Evolutionary conservation across 805 yeast species (phyloP).

Genomic region (Nakazawaea wickerhamii): DNA sequence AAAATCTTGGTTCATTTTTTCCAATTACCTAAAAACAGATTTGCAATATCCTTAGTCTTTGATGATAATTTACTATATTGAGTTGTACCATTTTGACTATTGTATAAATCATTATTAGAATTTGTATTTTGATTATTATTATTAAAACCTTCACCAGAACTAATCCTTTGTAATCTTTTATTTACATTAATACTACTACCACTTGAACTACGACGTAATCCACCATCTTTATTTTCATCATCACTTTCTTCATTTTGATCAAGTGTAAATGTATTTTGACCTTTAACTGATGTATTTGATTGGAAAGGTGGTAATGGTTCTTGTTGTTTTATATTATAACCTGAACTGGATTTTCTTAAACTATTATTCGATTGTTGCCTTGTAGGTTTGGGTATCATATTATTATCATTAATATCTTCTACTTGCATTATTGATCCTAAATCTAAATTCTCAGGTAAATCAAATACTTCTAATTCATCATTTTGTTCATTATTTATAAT

Average conservation of each 20-base stretch:
- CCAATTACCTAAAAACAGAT: constrained; percentile 11
- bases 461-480: constrained; percentile 22
- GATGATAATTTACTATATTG: constrained; percentile 1
- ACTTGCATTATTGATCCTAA: constrained; percentile 20
- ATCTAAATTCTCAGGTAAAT: constrained; percentile 37
- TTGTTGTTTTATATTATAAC: constrained; percentile 8
- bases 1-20: too few relatives aligned
- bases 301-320: constrained; percentile 14
- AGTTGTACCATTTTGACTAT: background rate
- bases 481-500: constrained; percentile 17
- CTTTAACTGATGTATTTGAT: constrained; percentile 7
- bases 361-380: background rate
- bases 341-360: constrained; percentile 3
- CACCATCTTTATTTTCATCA: constrained; percentile 21
- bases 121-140: background rate
- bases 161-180: constrained; percentile 7
- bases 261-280: too few relatives aligned
- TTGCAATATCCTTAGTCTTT: constrained; percentile 10
- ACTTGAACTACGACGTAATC: background rate
- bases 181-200: background rate
- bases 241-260: too few relatives aligned
- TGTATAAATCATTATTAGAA: background rate
- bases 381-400: background rate
- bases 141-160: constrained; percentile 1
- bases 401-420: constrained; percentile 17